Conservation (phyloP, 352 stramenopile genomes). For the Pythium dissotocum region DNA sequence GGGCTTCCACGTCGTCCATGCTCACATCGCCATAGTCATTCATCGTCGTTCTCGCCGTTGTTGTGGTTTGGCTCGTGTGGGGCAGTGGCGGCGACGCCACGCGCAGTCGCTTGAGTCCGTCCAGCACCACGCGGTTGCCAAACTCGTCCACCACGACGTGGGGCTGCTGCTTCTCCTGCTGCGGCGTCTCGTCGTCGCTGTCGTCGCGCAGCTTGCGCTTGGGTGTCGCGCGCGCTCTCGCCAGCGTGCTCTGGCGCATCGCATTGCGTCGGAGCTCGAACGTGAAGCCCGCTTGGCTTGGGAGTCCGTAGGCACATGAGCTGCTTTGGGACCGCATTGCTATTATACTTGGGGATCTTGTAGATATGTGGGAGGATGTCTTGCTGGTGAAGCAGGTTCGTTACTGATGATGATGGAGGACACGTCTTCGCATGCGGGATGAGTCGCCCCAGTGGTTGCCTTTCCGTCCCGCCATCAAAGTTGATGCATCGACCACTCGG, state of each 20-base stretch:
- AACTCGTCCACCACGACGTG: conserved; percentile 17
- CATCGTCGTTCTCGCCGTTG: conserved; percentile 13
- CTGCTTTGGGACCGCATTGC: conserved; percentile 17
- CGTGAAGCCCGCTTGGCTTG: conserved; percentile 37
- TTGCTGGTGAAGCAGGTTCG: not conserved
- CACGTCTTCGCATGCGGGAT: not conserved
- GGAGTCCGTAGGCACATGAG: conserved; percentile 43
- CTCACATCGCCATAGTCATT: conserved; percentile 27
- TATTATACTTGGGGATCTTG: not conserved
- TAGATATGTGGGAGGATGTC: not conserved
- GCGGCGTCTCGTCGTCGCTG: conserved; percentile 12
- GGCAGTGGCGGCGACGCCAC: conserved; percentile 44
- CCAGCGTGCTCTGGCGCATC: conserved; percentile 47
- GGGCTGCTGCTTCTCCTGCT: conserved; percentile 13
- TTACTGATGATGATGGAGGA: not conserved
- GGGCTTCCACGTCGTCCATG: conserved; percentile 37
- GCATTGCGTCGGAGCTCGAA: conserved; percentile 44
- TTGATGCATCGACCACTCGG: not conserved
- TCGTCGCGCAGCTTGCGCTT: conserved; percentile 48
- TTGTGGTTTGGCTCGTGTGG: not conserved
- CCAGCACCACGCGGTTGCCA: conserved; percentile 39
- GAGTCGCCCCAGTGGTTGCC: not conserved
- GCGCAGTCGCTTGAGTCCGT: conserved; percentile 74
- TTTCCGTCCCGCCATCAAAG: conserved; percentile 1
- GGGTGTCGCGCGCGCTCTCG: conserved; percentile 25